Conservation (phyloP, 257 asterid genomes). For the Jaltomata sinuosa region DNA sequence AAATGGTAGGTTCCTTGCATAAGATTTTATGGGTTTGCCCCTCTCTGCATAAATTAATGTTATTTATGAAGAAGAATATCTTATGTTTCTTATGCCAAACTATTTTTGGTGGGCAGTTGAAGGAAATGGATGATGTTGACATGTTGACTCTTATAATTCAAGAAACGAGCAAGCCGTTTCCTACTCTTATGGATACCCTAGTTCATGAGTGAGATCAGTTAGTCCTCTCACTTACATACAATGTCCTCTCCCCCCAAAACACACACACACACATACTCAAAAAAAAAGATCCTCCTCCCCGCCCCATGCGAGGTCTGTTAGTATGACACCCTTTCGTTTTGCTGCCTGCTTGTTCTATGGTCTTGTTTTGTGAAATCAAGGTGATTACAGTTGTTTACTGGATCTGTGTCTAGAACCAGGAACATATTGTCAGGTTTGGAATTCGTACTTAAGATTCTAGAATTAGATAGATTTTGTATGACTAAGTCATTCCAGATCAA, state of each 20-base stretch:
- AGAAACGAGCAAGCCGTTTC: conserved; percentile 89
- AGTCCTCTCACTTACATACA: conserved; percentile 13
- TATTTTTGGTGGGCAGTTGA: conserved; percentile 51
- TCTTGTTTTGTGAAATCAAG: background rate
- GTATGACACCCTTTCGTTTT: background rate
- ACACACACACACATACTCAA: background rate
- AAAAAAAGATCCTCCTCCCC: background rate
- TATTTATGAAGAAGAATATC: background rate
- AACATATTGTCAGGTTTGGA: background rate
- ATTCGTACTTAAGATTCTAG: background rate
- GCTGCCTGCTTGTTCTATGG: background rate
- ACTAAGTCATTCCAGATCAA: background rate
- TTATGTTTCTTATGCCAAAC: background rate
- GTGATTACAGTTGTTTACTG: background rate
- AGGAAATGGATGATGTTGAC: conserved; percentile 91
- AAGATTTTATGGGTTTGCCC: background rate
- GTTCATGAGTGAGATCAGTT: conserved; percentile 90
- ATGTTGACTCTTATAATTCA: conserved; percentile 86
- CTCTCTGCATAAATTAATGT: background rate
- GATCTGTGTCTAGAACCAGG: background rate
- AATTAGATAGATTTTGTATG: background rate
- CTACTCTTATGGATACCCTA: conserved; percentile 86
- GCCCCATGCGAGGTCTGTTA: background rate
- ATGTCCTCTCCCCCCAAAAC: background rate
- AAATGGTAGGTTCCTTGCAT: conserved; percentile 38